These are phyloP conservation scores for Elsinoe arachidis DNA, from an alignment of 2,329 filamentous ascomycete species.

Conservation along the genomic window DNA sequence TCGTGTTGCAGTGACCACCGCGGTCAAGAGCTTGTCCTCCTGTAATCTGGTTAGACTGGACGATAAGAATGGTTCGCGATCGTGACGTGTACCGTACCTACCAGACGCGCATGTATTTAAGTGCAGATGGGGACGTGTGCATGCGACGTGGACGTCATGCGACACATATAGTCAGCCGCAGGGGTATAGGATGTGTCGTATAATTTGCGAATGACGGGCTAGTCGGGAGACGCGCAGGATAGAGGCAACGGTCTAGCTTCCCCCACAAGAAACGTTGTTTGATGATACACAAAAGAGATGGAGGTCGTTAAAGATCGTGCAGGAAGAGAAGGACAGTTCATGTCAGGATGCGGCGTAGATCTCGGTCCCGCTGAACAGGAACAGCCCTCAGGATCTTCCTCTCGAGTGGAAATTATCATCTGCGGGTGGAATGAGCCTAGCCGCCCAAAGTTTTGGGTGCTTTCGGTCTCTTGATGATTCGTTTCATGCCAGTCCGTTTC, in stretches of 20 bases:
- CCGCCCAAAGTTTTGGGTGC: background rate
- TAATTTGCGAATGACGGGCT: background rate
- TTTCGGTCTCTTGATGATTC: background rate
- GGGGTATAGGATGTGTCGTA: slow-evolving; percentile 2
- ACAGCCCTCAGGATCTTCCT: background rate
- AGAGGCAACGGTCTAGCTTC: background rate
- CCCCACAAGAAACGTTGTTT: slow-evolving; percentile 1
- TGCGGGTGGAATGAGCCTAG: slow-evolving; percentile 1
- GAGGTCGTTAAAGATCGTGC: background rate
- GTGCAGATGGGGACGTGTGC: background rate
- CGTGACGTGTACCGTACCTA: slow-evolving; percentile 2
- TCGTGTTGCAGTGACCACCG: background rate
- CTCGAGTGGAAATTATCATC: slow-evolving; percentile 6
- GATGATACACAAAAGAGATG: slow-evolving; percentile 6
- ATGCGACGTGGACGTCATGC: background rate
- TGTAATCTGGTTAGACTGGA: background rate
- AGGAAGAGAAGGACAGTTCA: background rate
- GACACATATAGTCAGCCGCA: background rate
- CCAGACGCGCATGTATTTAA: background rate
- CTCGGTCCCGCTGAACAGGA: background rate
- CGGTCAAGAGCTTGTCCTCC: slow-evolving; percentile 1
- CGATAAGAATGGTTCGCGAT: slow-evolving; percentile 6
- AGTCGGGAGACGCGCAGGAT: background rate
- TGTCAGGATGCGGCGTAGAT: background rate
- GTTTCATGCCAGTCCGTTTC: slow-evolving; percentile 9